Conservation (phyloP, 2,329 filamentous ascomycete genomes). For the Phoma sp. region DNA sequence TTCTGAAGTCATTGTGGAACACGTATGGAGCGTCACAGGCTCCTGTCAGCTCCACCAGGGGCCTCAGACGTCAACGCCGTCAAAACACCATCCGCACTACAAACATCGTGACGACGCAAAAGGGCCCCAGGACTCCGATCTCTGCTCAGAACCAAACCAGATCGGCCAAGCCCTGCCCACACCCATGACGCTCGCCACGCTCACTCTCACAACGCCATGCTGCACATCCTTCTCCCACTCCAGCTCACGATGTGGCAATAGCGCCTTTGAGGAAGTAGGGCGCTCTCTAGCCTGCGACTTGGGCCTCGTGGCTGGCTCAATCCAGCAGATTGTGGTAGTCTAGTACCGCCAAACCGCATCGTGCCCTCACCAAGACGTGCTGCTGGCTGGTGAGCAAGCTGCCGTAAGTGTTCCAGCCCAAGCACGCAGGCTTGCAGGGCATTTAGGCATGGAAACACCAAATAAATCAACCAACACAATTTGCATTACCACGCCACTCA, state of each 20-base stretch:
- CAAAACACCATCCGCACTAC: constrained; percentile 2
- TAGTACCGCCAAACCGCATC: constrained; percentile 14
- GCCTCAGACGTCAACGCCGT: constrained; percentile 12
- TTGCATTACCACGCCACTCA: background rate
- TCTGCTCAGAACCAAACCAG: constrained; percentile 3
- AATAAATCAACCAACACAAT: background rate
- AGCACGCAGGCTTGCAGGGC: background rate
- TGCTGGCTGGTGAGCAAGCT: constrained; percentile 3
- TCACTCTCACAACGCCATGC: background rate
- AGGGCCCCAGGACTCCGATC: constrained; percentile 5
- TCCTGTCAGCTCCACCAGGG: background rate
- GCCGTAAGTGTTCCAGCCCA: background rate
- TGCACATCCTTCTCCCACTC: background rate
- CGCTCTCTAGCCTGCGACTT: constrained; percentile 7
- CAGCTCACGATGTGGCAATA: background rate
- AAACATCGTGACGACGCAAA: constrained; percentile 1
- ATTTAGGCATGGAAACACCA: too few relatives aligned
- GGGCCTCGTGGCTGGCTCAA: constrained; percentile 14
- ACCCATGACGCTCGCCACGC: background rate
- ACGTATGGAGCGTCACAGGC: constrained; percentile 3
- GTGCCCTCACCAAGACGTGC: background rate
- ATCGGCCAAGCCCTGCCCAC: constrained; percentile 5
- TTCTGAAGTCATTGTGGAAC: constrained; percentile 10
- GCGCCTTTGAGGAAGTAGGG: background rate
- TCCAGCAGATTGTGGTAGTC: background rate